A percentile compares a stretch with the other conserved stretches of the same genome.
Evolutionary conservation across 2,329 filamentous ascomycete species (phyloP).

Genomic region (Aspergillus japonicus): DNA sequence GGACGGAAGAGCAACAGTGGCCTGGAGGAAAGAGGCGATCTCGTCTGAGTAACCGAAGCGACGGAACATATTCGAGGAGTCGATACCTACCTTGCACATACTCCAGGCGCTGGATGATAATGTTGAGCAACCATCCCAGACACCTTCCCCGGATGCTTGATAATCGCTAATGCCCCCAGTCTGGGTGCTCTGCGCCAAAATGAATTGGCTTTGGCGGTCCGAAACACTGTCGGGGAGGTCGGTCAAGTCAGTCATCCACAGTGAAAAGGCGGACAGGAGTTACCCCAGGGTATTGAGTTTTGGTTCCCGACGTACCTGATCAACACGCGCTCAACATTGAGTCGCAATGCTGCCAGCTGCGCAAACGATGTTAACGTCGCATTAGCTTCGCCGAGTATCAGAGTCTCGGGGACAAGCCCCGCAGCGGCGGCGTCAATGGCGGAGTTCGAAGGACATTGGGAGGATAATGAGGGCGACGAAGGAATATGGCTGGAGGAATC

Average conservation of each 20-base stretch:
- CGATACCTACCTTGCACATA: slow-evolving; percentile 35
- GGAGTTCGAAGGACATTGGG: slow-evolving; percentile 11
- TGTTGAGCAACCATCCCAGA: slow-evolving; percentile 34
- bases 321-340: slow-evolving; percentile 39
- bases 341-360: slow-evolving; percentile 34
- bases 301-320: slow-evolving; percentile 31
- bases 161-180: slow-evolving; percentile 33
- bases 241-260: background rate
- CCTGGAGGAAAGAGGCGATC: slow-evolving; percentile 24
- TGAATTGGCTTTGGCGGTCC: slow-evolving; percentile 50
- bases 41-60: background rate
- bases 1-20: slow-evolving; percentile 34
- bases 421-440: slow-evolving; percentile 16
- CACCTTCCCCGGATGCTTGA: slow-evolving; percentile 30
- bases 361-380: slow-evolving; percentile 37
- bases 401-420: slow-evolving; percentile 21
- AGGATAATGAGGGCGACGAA: slow-evolving; percentile 14
- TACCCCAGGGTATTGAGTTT: background rate
- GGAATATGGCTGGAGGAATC: slow-evolving; percentile 16
- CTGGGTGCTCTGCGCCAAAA: slow-evolving; percentile 52
- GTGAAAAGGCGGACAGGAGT: background rate
- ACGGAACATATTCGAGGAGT: background rate
- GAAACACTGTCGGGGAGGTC: slow-evolving; percentile 36
- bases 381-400: slow-evolving; percentile 34
- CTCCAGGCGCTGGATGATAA: slow-evolving; percentile 35